Conservation (phyloP, 129 eudicot species). For the Pseudognaphalium luteoalbum region DNA sequence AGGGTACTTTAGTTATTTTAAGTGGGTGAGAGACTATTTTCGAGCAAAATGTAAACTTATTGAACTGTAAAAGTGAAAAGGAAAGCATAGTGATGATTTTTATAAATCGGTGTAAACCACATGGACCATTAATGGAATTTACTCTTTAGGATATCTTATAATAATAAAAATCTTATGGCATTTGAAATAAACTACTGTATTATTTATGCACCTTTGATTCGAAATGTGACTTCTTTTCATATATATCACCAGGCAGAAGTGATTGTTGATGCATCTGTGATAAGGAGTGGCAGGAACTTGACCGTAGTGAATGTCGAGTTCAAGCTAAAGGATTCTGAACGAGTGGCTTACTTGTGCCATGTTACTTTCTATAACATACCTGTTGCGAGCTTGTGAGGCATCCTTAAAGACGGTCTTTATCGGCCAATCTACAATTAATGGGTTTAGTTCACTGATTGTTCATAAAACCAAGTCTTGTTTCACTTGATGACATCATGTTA, state of each 20-base stretch:
- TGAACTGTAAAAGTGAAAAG: no score
- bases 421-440: not conserved
- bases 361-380: slow-evolving; percentile 85
- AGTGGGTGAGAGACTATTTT: no score
- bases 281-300: slow-evolving; percentile 82
- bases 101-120: no score
- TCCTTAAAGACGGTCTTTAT: not conserved
- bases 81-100: no score
- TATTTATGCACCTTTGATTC: no score
- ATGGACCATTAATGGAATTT: no score
- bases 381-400: slow-evolving; percentile 51
- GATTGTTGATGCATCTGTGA: slow-evolving; percentile 62
- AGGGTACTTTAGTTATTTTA: no score
- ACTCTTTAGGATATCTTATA: no score
- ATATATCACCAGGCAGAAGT: slow-evolving; percentile 52
- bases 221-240: not conserved
- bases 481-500: no score
- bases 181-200: no score
- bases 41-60: no score
- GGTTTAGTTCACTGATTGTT: not conserved
- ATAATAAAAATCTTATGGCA: no score
- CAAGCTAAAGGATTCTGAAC: slow-evolving; percentile 52
- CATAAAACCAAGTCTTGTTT: not conserved
- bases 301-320: slow-evolving; percentile 64
- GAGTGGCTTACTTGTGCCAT: slow-evolving; percentile 52